These are phyloP conservation scores for Ogataea haglerorum DNA, from an alignment of 805 yeast species.

Conservation along the genomic window DNA sequence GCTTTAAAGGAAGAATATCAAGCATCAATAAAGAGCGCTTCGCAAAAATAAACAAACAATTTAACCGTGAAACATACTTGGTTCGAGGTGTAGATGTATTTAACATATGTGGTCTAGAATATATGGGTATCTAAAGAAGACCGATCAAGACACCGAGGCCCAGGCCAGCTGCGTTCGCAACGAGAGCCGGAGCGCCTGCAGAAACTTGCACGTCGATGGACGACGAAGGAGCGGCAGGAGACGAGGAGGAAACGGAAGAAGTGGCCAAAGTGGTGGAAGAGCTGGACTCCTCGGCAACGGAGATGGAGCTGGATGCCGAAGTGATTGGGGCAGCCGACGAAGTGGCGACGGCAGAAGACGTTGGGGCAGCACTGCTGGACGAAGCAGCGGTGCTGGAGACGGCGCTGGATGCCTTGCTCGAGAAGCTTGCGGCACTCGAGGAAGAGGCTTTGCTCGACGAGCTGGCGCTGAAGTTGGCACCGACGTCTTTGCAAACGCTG, in stretches of 20 bases:
- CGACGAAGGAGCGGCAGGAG: slow-evolving; percentile 16
- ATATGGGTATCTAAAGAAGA: slow-evolving; percentile 10
- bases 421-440: slow-evolving; percentile 21
- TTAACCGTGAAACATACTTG: slow-evolving; percentile 1
- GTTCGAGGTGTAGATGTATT: slow-evolving; percentile 6
- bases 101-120: neutral
- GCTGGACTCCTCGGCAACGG: slow-evolving; percentile 19
- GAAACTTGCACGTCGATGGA: slow-evolving; percentile 18
- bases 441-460: slow-evolving; percentile 31
- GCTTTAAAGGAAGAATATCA: slow-evolving; percentile 27
- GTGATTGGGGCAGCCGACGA: slow-evolving; percentile 23
- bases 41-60: slow-evolving; percentile 7
- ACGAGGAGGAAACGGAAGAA: slow-evolving; percentile 17
- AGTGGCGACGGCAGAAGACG: slow-evolving; percentile 21
- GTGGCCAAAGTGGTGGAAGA: slow-evolving; percentile 14
- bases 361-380: slow-evolving; percentile 22
- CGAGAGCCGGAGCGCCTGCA: slow-evolving; percentile 24
- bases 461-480: slow-evolving; percentile 33
- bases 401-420: slow-evolving; percentile 11
- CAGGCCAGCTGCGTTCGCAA: slow-evolving; percentile 28
- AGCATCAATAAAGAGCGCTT: slow-evolving; percentile 21
- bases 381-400: slow-evolving; percentile 16
- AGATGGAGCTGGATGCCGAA: slow-evolving; percentile 14
- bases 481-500: slow-evolving; percentile 46
- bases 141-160: slow-evolving; percentile 21